Percentiles rank a stretch among this genome's conserved stretches.
Conservation (phyloP, 495 filamentous ascomycete species). For the Daldinia bambusicola region DNA sequence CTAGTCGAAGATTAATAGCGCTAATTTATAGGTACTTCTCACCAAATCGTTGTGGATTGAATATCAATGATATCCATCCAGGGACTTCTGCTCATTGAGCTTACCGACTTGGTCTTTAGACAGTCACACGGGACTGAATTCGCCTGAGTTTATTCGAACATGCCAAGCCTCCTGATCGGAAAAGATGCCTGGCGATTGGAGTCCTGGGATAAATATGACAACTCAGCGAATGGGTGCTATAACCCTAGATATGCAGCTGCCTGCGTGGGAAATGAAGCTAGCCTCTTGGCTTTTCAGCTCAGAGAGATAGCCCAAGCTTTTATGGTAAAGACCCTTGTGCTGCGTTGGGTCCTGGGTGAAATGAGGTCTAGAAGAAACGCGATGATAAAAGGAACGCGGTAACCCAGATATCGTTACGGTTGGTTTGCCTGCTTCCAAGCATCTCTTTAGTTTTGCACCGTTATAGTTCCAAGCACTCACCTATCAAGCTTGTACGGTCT, state of each 20-base stretch:
- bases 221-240: slow-evolving; percentile 19
- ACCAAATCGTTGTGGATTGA: slow-evolving; percentile 14
- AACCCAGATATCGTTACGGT: not conserved
- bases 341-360: slow-evolving; percentile 8
- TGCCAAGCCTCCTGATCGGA: slow-evolving; percentile 14
- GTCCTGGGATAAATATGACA: slow-evolving; percentile 19
- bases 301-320: slow-evolving; percentile 22
- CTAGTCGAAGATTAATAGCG: slow-evolving; percentile 1
- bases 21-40: not conserved
- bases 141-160: slow-evolving; percentile 11
- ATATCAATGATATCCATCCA: slow-evolving; percentile 4
- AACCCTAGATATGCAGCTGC: slow-evolving; percentile 27
- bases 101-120: slow-evolving; percentile 12
- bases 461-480: not conserved
- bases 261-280: slow-evolving; percentile 19
- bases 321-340: slow-evolving; percentile 11
- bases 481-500: slow-evolving; percentile 1
- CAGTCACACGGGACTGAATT: slow-evolving; percentile 31
- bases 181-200: slow-evolving; percentile 19
- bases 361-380: slow-evolving; percentile 15
- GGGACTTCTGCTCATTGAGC: slow-evolving; percentile 19
- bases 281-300: slow-evolving; percentile 35
- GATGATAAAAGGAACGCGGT: slow-evolving; percentile 33
- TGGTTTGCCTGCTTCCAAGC: slow-evolving; percentile 1
- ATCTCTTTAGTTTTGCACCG: not conserved